phyloP scores from a whole-genome alignment of 495 filamentous ascomycete species.

The Thozetella sp. region DNA sequence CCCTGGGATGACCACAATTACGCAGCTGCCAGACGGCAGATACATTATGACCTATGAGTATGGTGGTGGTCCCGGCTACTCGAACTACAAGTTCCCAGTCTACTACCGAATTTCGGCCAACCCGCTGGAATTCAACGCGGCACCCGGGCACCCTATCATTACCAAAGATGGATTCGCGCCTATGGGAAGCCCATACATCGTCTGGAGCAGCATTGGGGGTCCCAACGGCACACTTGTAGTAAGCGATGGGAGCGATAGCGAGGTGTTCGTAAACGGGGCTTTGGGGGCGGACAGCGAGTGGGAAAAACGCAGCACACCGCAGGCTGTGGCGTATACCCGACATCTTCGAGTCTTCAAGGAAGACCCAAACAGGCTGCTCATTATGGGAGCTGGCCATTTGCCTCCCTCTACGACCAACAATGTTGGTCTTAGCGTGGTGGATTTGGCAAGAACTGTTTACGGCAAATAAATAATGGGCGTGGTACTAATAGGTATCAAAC shows the following conservation, averaged over 20 bases:
- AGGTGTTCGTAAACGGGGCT: neutral
- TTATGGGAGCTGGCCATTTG: slow-evolving; percentile 34
- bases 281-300: neutral
- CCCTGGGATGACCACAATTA: slow-evolving; percentile 67
- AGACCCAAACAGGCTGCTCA: slow-evolving; percentile 30
- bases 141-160: slow-evolving; percentile 42
- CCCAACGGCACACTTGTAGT: neutral
- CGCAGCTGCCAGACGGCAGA: slow-evolving; percentile 9
- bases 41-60: neutral
- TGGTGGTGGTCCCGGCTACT: neutral
- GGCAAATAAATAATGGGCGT: too few relatives aligned
- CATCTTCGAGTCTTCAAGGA: slow-evolving; percentile 42
- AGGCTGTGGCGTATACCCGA: slow-evolving; percentile 46
- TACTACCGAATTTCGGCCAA: slow-evolving; percentile 53
- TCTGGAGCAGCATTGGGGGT: neutral
- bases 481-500: too few relatives aligned
- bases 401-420: slow-evolving; percentile 33
- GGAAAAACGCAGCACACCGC: slow-evolving; percentile 15
- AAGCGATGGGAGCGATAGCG: neutral
- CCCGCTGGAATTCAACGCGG: slow-evolving; percentile 54
- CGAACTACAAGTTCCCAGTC: slow-evolving; percentile 36
- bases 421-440: slow-evolving; percentile 33
- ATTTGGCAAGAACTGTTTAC: too few relatives aligned
- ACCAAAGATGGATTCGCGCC: slow-evolving; percentile 34
- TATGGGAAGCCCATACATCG: neutral